Evolutionary conservation across 2,329 filamentous ascomycete species (phyloP), one percentile per base, ranked within the genome.

Genomic region (Trichoderma arundinaceum): DNA sequence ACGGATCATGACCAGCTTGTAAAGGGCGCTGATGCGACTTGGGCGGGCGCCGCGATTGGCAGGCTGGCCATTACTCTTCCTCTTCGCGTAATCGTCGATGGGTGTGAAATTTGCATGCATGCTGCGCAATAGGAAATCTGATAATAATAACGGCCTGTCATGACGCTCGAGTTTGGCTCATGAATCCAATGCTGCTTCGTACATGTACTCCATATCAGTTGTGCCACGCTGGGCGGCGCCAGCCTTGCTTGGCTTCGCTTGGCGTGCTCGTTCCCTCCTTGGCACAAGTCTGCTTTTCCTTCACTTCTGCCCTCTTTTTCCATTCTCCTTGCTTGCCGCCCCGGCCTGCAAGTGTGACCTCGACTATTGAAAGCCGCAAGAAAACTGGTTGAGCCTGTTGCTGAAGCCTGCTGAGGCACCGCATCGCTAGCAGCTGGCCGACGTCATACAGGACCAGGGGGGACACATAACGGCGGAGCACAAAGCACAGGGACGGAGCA

Each of bases 21-120:
- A 33, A 44, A 62, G 59, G 59, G 48, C 38, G 60, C 60, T 51
- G 10, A 61, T 61, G 58, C 49, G 39, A 54, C 28, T 32, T 28
- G 48, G 51, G n/a, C 12, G 22, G 39, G 33, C 32, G 22, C 52
- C 33, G 38, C 59, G 53, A 66, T 66, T 66, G 58, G 57, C 41
- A 56, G 41, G 39, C 28, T 49, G 44, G 32, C 48, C 46, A 64
- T 66, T 66, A 64, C 65, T 44, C 65, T 64, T 58, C 65, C 44
- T 41, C 65, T 66, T 66, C 53, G 53, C 65, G 65, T 64, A 64
- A 64, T 66, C 49, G 28, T 28, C 22, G 33, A 19, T 62, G 59
- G 59, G 61, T 13, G 54, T 33, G n/a, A 39, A 44, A 43, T 44
- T 52, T 33, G 22, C 59, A 33, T 53, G 39, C 48, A 39, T 39